Conservation (phyloP, 495 filamentous ascomycete species). For the Aspergillus steynii region DNA sequence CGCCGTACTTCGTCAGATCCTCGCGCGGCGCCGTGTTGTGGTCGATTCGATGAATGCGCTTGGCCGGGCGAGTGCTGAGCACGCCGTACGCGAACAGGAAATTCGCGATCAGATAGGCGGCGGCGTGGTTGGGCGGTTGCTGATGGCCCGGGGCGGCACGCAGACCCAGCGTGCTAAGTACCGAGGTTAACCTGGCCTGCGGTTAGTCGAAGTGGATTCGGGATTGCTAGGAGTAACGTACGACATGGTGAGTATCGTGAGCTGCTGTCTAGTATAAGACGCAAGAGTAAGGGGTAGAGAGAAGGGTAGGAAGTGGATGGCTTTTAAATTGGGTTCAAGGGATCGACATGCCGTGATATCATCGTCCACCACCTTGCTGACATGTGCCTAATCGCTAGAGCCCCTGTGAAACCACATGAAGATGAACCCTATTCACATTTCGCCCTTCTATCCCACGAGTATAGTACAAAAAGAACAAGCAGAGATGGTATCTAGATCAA, state of each 20-base stretch:
- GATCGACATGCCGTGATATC: background rate
- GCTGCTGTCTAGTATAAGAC: background rate
- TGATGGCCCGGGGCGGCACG: constrained; percentile 19
- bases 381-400: too few species aligned
- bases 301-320: background rate
- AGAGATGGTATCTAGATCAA: background rate
- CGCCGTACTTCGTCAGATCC: constrained; percentile 46
- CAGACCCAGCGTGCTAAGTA: constrained; percentile 30
- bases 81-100: constrained; percentile 48
- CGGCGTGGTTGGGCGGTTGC: constrained; percentile 34
- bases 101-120: constrained; percentile 43
- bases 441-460: background rate
- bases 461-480: background rate
- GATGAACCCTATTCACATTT: background rate
- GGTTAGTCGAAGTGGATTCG: background rate
- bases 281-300: background rate
- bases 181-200: background rate
- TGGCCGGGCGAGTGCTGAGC: constrained; percentile 43
- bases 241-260: constrained; percentile 9
- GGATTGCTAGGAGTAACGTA: constrained; percentile 5
- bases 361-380: background rate
- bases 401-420: background rate
- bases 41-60: constrained; percentile 46
- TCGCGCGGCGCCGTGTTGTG: constrained; percentile 49
- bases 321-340: background rate